Percentiles rank a stretch among this genome's conserved stretches.
These are phyloP conservation scores for Suhomyces pyralidae DNA, from an alignment of 805 yeast genomes.

Conservation along the genomic window DNA sequence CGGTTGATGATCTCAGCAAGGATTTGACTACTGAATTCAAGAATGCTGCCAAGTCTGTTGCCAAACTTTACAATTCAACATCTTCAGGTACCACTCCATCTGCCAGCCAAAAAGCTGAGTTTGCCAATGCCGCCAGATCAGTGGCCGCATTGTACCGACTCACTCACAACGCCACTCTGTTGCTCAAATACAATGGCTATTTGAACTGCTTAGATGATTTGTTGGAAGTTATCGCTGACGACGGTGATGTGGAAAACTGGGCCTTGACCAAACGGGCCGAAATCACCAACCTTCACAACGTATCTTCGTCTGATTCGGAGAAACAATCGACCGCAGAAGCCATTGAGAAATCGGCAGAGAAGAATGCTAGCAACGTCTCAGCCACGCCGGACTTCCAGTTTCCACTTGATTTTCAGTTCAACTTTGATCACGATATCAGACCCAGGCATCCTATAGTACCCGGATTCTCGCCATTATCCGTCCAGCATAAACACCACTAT, in stretches of 20 bases:
- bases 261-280: conserved; percentile 47
- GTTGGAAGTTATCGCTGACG: conserved; percentile 35
- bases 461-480: conserved; percentile 38
- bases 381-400: conserved; percentile 7
- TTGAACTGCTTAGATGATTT: conserved; percentile 60
- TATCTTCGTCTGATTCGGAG: not conserved
- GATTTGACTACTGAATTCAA: conserved; percentile 64
- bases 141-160: conserved; percentile 55
- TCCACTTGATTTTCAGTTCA: conserved; percentile 31
- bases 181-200: conserved; percentile 56
- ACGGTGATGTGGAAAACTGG: conserved; percentile 53
- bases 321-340: not conserved
- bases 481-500: conserved; percentile 21
- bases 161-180: conserved; percentile 50
- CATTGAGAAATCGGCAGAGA: not conserved
- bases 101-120: conserved; percentile 24
- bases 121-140: conserved; percentile 41
- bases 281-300: conserved; percentile 15
- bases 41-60: conserved; percentile 68
- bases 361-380: not conserved
- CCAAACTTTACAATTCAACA: conserved; percentile 43
- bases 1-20: conserved; percentile 46
- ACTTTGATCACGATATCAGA: conserved; percentile 25
- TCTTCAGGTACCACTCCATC: conserved; percentile 10
- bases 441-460: conserved; percentile 30